Conservation (phyloP, 2,329 filamentous ascomycete species). For the Diaporthe humulicola region DNA sequence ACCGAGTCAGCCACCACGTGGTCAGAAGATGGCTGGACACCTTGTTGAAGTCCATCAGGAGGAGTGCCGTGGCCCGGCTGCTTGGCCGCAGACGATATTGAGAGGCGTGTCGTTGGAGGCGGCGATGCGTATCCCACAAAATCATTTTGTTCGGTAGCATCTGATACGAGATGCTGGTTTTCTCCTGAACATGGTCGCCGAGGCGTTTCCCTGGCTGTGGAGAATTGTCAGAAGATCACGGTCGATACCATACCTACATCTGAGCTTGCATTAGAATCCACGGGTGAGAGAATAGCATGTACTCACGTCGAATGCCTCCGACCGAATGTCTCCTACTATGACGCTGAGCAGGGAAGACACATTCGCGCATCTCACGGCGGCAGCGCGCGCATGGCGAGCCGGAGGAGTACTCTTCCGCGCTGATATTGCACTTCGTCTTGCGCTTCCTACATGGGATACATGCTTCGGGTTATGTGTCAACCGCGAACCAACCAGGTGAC, state of each 20-base stretch:
- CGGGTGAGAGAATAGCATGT: not conserved
- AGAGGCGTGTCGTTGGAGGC: not conserved
- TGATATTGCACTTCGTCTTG: constrained; percentile 9
- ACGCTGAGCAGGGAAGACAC: constrained; percentile 3
- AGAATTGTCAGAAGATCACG: not conserved
- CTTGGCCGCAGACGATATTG: not conserved
- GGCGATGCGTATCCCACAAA: not conserved
- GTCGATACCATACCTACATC: too few species aligned
- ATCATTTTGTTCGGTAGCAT: not conserved
- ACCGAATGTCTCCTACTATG: not conserved
- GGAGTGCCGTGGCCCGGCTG: not conserved
- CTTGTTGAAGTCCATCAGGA: not conserved
- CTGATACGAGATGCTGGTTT: not conserved
- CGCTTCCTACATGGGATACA: constrained; percentile 2
- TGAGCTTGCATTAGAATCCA: too few species aligned
- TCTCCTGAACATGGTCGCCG: not conserved
- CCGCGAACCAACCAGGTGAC: not conserved
- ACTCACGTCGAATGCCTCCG: not conserved
- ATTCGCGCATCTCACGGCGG: constrained; percentile 13
- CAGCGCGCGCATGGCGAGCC: constrained; percentile 1
- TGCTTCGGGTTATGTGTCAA: not conserved
- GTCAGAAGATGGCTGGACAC: not conserved
- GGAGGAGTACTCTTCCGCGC: constrained; percentile 2
- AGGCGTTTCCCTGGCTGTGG: not conserved
- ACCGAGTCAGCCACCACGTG: not conserved